Percentiles rank a stretch among this genome's conserved stretches.
Conservation (phyloP, 1,284 basidiomycete genomes). For the Marasmius fiardii region DNA sequence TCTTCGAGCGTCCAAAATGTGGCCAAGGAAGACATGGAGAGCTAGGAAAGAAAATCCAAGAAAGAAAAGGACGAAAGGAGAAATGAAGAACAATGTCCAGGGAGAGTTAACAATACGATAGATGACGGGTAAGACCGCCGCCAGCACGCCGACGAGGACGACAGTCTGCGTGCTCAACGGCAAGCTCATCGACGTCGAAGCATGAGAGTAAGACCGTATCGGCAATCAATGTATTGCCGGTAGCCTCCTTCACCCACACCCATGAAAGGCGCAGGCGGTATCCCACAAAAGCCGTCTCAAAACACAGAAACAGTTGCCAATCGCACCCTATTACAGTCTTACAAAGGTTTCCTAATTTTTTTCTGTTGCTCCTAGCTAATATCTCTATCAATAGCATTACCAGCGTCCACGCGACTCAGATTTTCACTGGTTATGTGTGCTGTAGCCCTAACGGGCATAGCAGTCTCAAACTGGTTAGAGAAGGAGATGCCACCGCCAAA, state of each 20-base stretch:
- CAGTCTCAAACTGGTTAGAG: neutral
- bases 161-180: conserved; percentile 43
- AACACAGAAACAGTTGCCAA: neutral
- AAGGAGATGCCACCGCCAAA: neutral
- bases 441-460: neutral
- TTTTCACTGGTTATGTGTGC: conserved; percentile 1
- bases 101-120: conserved; percentile 62
- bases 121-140: conserved; percentile 49
- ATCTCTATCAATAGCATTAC: neutral
- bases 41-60: conserved; percentile 48
- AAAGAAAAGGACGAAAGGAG: conserved; percentile 52
- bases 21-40: conserved; percentile 51
- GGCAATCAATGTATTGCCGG: too few species aligned
- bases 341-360: neutral
- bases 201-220: neutral
- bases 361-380: neutral
- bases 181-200: conserved; percentile 20
- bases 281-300: neutral
- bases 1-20: conserved; percentile 49
- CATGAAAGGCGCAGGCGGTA: neutral
- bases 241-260: neutral
- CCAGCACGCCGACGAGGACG: conserved; percentile 49
- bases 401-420: neutral
- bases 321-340: neutral
- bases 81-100: conserved; percentile 58